These are phyloP conservation scores for Boeremia exigua DNA, from an alignment of 2,329 filamentous ascomycete species.

Conservation along the genomic window DNA sequence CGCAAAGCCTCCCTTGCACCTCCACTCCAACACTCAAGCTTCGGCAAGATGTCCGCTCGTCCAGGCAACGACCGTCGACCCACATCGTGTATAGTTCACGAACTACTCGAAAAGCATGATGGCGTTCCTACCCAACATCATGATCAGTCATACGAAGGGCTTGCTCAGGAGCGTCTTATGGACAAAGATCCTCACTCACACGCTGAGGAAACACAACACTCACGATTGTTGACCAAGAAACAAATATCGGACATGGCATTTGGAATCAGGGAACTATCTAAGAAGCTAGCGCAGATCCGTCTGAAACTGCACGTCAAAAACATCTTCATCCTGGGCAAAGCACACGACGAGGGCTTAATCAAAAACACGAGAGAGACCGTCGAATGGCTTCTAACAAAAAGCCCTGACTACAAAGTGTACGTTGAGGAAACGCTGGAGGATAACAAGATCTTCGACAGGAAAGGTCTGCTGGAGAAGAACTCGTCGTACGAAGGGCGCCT, in stretches of 20 bases:
- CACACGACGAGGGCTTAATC: constrained; percentile 83
- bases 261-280: constrained; percentile 88
- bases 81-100: constrained; percentile 68
- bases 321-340: constrained; percentile 89
- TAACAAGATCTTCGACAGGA: constrained; percentile 74
- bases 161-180: constrained; percentile 45
- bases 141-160: constrained; percentile 40
- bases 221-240: constrained; percentile 88
- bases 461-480: constrained; percentile 70
- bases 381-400: constrained; percentile 78
- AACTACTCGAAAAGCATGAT: constrained; percentile 59
- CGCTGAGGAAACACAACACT: constrained; percentile 55
- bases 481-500: constrained; percentile 64
- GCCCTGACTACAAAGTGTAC: constrained; percentile 76
- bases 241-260: constrained; percentile 97
- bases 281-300: constrained; percentile 81
- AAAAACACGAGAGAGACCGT: constrained; percentile 77
- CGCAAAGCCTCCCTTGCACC: constrained; percentile 66
- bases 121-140: constrained; percentile 33
- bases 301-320: constrained; percentile 81
- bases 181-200: constrained; percentile 51
- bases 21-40: constrained; percentile 23
- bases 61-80: constrained; percentile 45
- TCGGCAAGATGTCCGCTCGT: constrained; percentile 32
- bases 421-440: constrained; percentile 77